phyloP scores from a whole-genome alignment of 495 filamentous ascomycete species.

The Neurospora terricola region DNA sequence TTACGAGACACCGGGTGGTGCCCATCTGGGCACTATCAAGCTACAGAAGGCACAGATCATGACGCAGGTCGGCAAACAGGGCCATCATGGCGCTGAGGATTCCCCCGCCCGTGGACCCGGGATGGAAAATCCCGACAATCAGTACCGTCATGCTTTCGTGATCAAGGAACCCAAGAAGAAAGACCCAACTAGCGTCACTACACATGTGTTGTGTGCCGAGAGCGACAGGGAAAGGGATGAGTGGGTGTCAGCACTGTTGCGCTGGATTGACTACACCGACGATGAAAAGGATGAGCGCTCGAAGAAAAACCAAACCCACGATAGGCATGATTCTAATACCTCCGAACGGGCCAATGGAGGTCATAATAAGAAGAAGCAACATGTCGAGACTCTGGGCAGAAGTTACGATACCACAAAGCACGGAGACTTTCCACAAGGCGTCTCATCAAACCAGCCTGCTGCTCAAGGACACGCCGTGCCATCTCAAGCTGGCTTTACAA shows the following conservation, averaged over 20 bases:
- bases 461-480: slow-evolving; percentile 23
- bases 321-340: slow-evolving; percentile 20
- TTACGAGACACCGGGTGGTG: slow-evolving; percentile 79
- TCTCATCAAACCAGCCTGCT: slow-evolving; percentile 17
- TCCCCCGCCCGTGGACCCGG: slow-evolving; percentile 49
- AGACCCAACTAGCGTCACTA: slow-evolving; percentile 80
- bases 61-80: slow-evolving; percentile 90
- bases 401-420: slow-evolving; percentile 77
- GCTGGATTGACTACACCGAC: slow-evolving; percentile 74
- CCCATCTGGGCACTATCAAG: slow-evolving; percentile 88
- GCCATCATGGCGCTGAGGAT: slow-evolving; percentile 44
- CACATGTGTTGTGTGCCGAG: slow-evolving; percentile 91
- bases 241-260: slow-evolving; percentile 84
- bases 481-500: slow-evolving; percentile 41
- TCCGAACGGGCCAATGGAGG: slow-evolving; percentile 26
- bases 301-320: slow-evolving; percentile 23
- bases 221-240: slow-evolving; percentile 86
- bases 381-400: slow-evolving; percentile 17
- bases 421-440: slow-evolving; percentile 42
- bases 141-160: slow-evolving; percentile 93
- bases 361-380: slow-evolving; percentile 44
- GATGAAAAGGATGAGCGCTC: slow-evolving; percentile 41
- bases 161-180: slow-evolving; percentile 94
- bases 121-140: slow-evolving; percentile 72
- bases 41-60: slow-evolving; percentile 83